Evolutionary conservation across 805 yeast species (phyloP).

Genomic region (Kluyveromyces lactis): DNA sequence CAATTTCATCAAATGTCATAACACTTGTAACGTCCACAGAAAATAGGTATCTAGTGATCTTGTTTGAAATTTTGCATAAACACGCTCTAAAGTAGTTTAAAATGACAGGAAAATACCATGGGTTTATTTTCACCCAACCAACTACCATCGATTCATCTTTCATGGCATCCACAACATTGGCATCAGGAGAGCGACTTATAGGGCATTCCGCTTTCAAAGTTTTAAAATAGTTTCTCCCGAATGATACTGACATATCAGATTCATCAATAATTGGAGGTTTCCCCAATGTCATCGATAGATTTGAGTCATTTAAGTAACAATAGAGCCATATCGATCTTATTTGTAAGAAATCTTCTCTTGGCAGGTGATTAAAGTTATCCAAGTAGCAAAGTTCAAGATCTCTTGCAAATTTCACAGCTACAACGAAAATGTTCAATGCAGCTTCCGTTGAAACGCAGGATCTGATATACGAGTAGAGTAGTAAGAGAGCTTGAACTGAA

Average conservation of each 20-base stretch:
- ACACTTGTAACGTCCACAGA: conserved; percentile 13
- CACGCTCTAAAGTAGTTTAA: conserved; percentile 12
- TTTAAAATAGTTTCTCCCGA: conserved; percentile 15
- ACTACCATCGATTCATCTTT: background rate
- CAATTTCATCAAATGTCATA: conserved; percentile 16
- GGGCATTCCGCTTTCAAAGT: conserved; percentile 10
- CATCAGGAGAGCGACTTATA: background rate
- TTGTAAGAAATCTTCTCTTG: conserved; percentile 29
- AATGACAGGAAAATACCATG: conserved; percentile 1
- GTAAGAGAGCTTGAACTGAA: conserved; percentile 44
- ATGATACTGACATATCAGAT: conserved; percentile 15
- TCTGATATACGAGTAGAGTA: conserved; percentile 35
- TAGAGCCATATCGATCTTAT: conserved; percentile 42
- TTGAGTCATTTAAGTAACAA: conserved; percentile 25
- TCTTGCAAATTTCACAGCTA: conserved; percentile 45
- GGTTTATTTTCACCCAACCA: background rate
- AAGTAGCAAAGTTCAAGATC: conserved; percentile 49
- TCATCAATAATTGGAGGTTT: conserved; percentile 18
- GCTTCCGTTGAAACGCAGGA: conserved; percentile 34
- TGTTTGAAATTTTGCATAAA: conserved; percentile 13
- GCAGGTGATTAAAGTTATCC: conserved; percentile 34
- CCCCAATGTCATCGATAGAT: conserved; percentile 15
- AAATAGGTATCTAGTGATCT: conserved; percentile 15
- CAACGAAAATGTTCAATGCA: conserved; percentile 34
- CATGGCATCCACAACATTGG: background rate